Evolutionary conservation across 305 asterid genomes (phyloP).

Genomic region (Lippia alba): DNA sequence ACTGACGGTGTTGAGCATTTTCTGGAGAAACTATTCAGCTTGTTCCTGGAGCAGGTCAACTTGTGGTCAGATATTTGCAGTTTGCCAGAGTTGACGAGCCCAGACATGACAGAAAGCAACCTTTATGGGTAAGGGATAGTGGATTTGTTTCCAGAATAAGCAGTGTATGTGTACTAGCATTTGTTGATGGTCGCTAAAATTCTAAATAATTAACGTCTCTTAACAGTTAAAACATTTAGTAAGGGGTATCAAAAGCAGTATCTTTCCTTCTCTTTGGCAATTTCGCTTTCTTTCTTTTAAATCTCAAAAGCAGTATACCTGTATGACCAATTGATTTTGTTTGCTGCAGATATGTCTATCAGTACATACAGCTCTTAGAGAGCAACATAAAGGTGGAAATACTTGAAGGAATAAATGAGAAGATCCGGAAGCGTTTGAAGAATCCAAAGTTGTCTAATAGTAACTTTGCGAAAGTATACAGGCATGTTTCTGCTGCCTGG

Average conservation of each 20-base stretch:
- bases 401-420: slow-evolving; percentile 93
- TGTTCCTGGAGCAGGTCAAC: slow-evolving; percentile 88
- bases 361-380: slow-evolving; percentile 80
- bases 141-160: slow-evolving; percentile 6
- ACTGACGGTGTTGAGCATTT: slow-evolving; percentile 56
- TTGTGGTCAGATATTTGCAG: slow-evolving; percentile 90
- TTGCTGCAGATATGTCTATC: slow-evolving; percentile 74
- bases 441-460: slow-evolving; percentile 92
- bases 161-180: not conserved
- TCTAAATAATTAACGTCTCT: not conserved
- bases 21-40: slow-evolving; percentile 87
- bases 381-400: slow-evolving; percentile 76
- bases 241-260: not conserved
- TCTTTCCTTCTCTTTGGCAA: not conserved
- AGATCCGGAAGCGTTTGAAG: slow-evolving; percentile 94
- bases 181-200: slow-evolving; percentile 9
- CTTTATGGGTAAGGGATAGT: slow-evolving; percentile 67
- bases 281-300: not conserved
- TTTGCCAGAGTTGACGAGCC: slow-evolving; percentile 81
- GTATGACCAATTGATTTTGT: slow-evolving; percentile 13
- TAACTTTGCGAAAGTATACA: slow-evolving; percentile 74
- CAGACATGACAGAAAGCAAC: slow-evolving; percentile 78
- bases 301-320: slow-evolving; percentile 24
- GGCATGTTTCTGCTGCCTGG: slow-evolving; percentile 96
- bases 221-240: not conserved